A percentile compares a stretch with the other conserved stretches of the same genome.
Evolutionary conservation across 106 monocot genomes (phyloP).

Genomic region (Chionographis japonica): DNA sequence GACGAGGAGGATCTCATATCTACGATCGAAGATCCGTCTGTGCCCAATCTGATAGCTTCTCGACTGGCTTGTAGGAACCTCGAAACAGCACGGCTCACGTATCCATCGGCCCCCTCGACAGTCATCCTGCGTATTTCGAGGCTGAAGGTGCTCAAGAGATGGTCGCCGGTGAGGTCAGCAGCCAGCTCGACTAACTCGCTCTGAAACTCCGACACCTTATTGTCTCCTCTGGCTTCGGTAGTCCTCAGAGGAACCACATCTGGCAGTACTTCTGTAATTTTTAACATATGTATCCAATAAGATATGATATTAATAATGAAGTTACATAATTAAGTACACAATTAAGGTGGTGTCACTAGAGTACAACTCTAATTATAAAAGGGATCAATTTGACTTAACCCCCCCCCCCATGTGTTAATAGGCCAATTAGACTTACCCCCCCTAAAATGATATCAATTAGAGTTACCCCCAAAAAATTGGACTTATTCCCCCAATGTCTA

Average conservation of each 20-base stretch:
- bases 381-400: too few species aligned
- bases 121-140: constrained; percentile 50
- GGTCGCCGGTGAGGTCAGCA: constrained; percentile 41
- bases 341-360: too few species aligned
- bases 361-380: too few species aligned
- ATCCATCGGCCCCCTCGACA: constrained; percentile 57
- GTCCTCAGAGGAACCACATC: constrained; percentile 27
- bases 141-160: constrained; percentile 17
- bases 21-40: constrained; percentile 35
- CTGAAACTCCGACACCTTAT: constrained; percentile 60
- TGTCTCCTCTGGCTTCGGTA: constrained; percentile 26
- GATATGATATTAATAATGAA: too few species aligned
- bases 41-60: constrained; percentile 28
- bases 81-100: constrained; percentile 37
- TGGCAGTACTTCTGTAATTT: constrained; percentile 54
- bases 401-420: too few species aligned
- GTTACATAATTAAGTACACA: too few species aligned
- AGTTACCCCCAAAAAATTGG: too few species aligned
- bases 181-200: constrained; percentile 62
- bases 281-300: too few species aligned
- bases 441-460: too few species aligned
- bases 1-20: constrained; percentile 39
- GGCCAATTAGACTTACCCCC: too few species aligned
- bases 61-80: constrained; percentile 49
- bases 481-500: too few species aligned